Base-by-base conservation (phyloP, 2,329 filamentous ascomycete genomes). In the Macrophomina tecta region DNA sequence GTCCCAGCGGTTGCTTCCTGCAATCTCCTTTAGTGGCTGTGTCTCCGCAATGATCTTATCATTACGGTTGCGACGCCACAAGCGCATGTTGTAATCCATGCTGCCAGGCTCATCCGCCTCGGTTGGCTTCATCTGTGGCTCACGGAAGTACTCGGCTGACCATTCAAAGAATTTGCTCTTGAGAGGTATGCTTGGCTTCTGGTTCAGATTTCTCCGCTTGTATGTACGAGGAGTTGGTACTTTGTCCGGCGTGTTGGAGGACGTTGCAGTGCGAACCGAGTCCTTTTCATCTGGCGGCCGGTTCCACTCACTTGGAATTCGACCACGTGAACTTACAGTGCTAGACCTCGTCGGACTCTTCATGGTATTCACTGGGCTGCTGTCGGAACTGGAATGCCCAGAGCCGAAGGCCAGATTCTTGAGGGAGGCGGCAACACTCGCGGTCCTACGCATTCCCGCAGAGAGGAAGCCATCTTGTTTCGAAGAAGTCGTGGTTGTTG, bases 41-140 rank as follows among this genome's bases (percentile, higher is more conserved):
- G 94, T 98, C 72, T 96, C 93, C 30, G 91, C 86, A 69, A 99
- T 90, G 70, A 97, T 97, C 68, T 86, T 90, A 78, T 99, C 95
- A 73, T 99, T 99, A 51, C 95, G 90, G 66, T 93, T 91, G 69
- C 95, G 87, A 69, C 94, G 87, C 95, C 95, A 99, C 2, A 99
- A 83, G 16, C 95, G 89, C 75, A 95, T 91, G 73, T 99, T 99
- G 80, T 98, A 99, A 77, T 98, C 94, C 16, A 92, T 92, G 74
- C 93, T 97, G 40, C 95, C 95, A 14, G 95, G 95, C 75, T 99
- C 95, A 73, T 99, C 95, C 30, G 94, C 92, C 77, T 99, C 95
- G 67, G 91, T 94, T 3, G 93, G 90, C 76, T 95, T 96, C 95
- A 99, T 98, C 79, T 99, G 95, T 38, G 95, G 95, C 78, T 98